Evolutionary conservation across 176 grass and related monocot species (phyloP), one percentile per base, ranked within the genome.

Genomic region (Dendrocalamus sinicus): DNA sequence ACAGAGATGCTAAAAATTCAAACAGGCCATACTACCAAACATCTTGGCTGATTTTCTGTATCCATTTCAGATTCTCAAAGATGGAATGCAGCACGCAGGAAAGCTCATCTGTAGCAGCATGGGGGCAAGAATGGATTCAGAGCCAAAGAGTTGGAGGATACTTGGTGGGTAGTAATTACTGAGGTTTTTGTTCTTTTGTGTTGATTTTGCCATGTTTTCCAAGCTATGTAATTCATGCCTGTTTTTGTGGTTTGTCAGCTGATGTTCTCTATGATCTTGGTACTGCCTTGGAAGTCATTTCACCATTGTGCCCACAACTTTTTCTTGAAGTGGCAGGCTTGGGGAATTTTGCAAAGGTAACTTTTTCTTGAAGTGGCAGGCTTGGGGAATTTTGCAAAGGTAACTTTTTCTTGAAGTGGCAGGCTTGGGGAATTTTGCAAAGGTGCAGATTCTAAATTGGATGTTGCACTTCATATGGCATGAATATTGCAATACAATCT

Each of bases 81-180:
- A 96, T 92, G 96, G 96, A 64, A 99, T 96, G 96, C 94, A 99
- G 88, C 94, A 99, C 32, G 96, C 89, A 7, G 96, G 96, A 74
- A 99, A 99, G 59, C 96, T 99, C 77, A 96, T 99, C 15, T 99
- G 92, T 80, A 99, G 94, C 39, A 82, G 88, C 82, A 96, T 99
- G 94, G 96, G 96, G 58, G 84, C 94, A 66, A 90, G 90, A 90
- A 99, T 99, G 96, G 96, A 99, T 86, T 96, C 96, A 17, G 96
- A 99, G 62, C 96, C 96, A 76, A 99, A 99, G 82, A 99, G 88
- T 68, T 99, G 96, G 96, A 92, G 96, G 59, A 99, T 99, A 89
- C 87, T 99, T 84, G 96, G 96, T 96, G 30, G 52, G 87, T 72
- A 47, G 28, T 61, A 35, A 30, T 66, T 69, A 37, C 81, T 67